A percentile compares a stretch with the other conserved stretches of the same genome.
Evolutionary conservation across 768 basidiomycete genomes (phyloP).

Genomic region (Pisolithus albus): DNA sequence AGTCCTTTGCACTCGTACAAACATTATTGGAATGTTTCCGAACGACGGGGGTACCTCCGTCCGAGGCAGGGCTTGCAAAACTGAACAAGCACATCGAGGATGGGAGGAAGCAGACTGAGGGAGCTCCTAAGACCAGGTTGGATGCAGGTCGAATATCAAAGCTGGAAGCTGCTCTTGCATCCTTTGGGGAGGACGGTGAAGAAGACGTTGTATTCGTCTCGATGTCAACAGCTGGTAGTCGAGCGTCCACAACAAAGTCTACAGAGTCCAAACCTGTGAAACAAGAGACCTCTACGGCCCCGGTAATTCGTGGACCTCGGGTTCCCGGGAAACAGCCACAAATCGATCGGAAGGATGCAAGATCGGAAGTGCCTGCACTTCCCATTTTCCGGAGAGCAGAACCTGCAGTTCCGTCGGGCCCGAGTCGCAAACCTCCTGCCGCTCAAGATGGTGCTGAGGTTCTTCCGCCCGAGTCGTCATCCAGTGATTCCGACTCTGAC

Average conservation of each 20-base stretch:
- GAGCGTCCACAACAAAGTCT: constrained; percentile 8
- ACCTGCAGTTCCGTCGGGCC: constrained; percentile 24
- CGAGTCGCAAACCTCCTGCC: constrained; percentile 24
- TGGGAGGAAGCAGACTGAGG: constrained; percentile 44
- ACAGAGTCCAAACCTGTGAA: constrained; percentile 4
- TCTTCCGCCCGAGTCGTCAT: constrained; percentile 32
- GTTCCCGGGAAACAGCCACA: constrained; percentile 11
- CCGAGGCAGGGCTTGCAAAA: constrained; percentile 50
- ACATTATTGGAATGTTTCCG: constrained; percentile 73
- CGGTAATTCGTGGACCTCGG: constrained; percentile 17
- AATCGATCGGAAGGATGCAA: constrained; percentile 26
- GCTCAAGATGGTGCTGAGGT: constrained; percentile 3
- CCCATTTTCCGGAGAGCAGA: constrained; percentile 38
- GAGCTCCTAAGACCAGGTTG: constrained; percentile 45
- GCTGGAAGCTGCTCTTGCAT: constrained; percentile 58
- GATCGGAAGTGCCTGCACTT: constrained; percentile 28
- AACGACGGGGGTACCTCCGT: constrained; percentile 50
- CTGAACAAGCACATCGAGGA: constrained; percentile 59
- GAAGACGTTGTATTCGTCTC: constrained; percentile 55
- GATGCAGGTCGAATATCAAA: constrained; percentile 49
- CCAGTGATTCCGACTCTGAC: constrained; percentile 43
- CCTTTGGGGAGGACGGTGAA: constrained; percentile 59
- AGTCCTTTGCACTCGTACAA: constrained; percentile 78
- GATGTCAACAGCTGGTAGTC: constrained; percentile 19
- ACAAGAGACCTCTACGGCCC: background rate